These are phyloP conservation scores for Punica granatum DNA, from an alignment of 345 rosid genomes.

Conservation along the genomic window DNA sequence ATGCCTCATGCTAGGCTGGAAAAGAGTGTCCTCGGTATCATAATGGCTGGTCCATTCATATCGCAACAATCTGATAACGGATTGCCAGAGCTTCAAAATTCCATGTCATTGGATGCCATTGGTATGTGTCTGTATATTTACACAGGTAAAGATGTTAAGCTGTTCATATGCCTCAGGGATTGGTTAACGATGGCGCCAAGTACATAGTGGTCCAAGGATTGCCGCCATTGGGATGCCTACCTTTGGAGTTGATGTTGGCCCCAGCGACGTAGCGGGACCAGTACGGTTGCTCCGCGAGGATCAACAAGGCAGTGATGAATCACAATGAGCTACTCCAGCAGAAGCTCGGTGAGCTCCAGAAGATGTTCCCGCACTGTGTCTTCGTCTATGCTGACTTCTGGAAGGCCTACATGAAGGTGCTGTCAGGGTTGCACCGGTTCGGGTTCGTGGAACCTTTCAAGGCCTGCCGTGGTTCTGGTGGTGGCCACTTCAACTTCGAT, in stretches of 20 bases:
- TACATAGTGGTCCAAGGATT: constrained; percentile 8
- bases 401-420: constrained; percentile 6
- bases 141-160: not conserved
- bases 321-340: constrained; percentile 7
- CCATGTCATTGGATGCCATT: no score
- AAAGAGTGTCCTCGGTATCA: no score
- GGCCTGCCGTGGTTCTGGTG: constrained; percentile 10
- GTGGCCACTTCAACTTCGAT: constrained; percentile 15
- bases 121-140: not conserved
- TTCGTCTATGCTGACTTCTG: constrained; percentile 13
- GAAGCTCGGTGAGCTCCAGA: not conserved
- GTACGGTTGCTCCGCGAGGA: not conserved
- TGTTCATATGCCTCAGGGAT: not conserved
- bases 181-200: constrained; percentile 4
- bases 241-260: not conserved
- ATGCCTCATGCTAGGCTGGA: no score
- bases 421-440: not conserved
- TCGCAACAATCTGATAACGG: no score
- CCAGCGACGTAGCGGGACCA: not conserved
- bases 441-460: not conserved
- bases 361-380: not conserved
- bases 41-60: no score
- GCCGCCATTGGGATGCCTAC: constrained; percentile 10
- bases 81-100: no score
- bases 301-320: not conserved